Conservation (phyloP, 352 stramenopile species). For the Phytophthora macrochlamydospora region DNA sequence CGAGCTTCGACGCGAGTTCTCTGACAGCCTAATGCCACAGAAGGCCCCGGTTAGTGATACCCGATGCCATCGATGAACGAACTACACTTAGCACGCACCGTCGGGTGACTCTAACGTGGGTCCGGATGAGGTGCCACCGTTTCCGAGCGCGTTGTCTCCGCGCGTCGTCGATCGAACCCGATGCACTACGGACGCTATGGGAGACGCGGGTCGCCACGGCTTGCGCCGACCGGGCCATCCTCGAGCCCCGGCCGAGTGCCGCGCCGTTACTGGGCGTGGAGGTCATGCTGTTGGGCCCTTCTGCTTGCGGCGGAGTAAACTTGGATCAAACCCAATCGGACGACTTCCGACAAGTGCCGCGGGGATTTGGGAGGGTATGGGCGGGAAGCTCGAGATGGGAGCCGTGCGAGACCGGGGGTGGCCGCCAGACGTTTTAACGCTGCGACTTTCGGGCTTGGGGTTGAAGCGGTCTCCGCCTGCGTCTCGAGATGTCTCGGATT, state of each 20-base stretch:
- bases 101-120: constrained; percentile 67
- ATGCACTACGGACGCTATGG: not conserved
- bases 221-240: not conserved
- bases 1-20: constrained; percentile 47
- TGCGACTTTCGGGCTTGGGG: constrained; percentile 15
- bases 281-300: constrained; percentile 15
- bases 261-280: constrained; percentile 20
- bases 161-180: not conserved
- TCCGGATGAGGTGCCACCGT: constrained; percentile 64
- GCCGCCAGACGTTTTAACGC: constrained; percentile 17
- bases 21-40: constrained; percentile 39
- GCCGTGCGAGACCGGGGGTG: constrained; percentile 5
- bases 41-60: not conserved
- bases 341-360: constrained; percentile 8
- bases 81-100: constrained; percentile 39
- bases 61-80: constrained; percentile 5
- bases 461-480: constrained; percentile 14
- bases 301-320: constrained; percentile 1
- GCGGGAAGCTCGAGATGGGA: constrained; percentile 8
- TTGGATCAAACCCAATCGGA: not conserved
- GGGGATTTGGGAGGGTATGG: constrained; percentile 30
- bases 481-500: constrained; percentile 29
- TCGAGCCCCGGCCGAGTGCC: constrained; percentile 3
- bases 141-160: constrained; percentile 27
- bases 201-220: not conserved